Conservation (phyloP, 495 filamentous ascomycete genomes). For the Neurospora hispaniola region DNA sequence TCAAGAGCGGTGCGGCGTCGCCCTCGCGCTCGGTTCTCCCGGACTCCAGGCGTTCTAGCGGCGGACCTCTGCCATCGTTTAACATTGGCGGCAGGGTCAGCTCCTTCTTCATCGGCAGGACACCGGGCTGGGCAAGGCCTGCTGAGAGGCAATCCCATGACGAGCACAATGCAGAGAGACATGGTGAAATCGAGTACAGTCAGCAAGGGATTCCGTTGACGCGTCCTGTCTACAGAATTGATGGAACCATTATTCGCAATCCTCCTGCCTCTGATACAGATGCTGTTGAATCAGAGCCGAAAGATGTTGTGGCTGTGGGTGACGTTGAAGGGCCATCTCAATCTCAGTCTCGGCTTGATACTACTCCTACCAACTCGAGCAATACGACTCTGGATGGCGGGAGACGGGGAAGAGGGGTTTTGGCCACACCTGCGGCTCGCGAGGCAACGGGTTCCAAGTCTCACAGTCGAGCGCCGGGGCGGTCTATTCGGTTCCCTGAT, state of each 20-base stretch:
- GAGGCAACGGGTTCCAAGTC: not conserved
- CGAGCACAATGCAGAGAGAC: not conserved
- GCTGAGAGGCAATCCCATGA: not conserved
- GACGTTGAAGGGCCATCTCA: not conserved
- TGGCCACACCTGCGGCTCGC: conserved; percentile 1
- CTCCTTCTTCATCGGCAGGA: conserved; percentile 21
- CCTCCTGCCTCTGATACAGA: not conserved
- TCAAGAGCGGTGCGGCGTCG: conserved; percentile 1
- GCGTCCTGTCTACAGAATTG: conserved; percentile 41
- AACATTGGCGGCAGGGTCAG: conserved; percentile 15
- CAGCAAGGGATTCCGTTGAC: conserved; percentile 11
- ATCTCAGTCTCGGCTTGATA: not conserved
- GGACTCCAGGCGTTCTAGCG: not conserved
- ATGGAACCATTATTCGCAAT: conserved; percentile 18
- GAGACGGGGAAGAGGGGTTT: not conserved
- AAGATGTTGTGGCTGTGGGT: not conserved
- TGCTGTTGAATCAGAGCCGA: not conserved
- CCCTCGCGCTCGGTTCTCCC: conserved; percentile 5
- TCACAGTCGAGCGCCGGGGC: conserved; percentile 1
- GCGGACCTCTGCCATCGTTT: conserved; percentile 10
- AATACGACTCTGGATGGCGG: not conserved
- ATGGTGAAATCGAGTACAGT: not conserved
- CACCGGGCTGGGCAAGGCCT: not conserved
- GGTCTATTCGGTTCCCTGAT: conserved; percentile 38
- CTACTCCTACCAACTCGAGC: not conserved